Evolutionary conservation across 2,329 filamentous ascomycete species (phyloP).

Genomic region (Calycina marina): DNA sequence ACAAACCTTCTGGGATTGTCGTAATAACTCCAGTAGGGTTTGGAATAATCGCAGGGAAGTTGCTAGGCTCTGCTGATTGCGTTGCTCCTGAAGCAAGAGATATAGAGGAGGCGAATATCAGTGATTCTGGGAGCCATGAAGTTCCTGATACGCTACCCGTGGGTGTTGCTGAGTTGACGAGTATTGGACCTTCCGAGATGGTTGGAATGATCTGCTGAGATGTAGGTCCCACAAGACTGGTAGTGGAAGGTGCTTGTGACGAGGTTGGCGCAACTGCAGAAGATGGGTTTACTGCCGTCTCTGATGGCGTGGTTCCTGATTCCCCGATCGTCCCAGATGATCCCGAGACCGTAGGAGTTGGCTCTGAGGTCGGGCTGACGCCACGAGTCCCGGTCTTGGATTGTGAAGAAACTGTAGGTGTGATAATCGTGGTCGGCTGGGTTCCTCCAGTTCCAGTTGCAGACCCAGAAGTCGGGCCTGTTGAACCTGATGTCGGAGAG

Average conservation of each 20-base stretch:
- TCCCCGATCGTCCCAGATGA: no score
- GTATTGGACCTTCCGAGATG: no score
- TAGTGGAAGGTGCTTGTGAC: no score
- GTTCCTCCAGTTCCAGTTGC: not conserved
- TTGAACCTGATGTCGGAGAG: no score
- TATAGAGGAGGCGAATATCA: slow-evolving; percentile 15
- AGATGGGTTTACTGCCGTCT: slow-evolving; percentile 14
- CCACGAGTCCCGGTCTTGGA: not conserved
- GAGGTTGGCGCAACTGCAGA: slow-evolving; percentile 8
- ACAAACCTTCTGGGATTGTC: slow-evolving; percentile 37
- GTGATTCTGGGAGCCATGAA: slow-evolving; percentile 14
- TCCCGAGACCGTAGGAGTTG: no score
- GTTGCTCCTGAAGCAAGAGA: slow-evolving; percentile 7
- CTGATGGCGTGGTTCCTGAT: slow-evolving; percentile 12
- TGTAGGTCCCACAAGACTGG: no score
- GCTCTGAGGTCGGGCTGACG: no score
- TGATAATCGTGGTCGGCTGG: not conserved
- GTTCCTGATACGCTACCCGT: not conserved
- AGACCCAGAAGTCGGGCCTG: not conserved
- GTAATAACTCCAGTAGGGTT: slow-evolving; percentile 13
- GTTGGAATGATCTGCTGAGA: no score
- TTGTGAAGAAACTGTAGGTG: slow-evolving; percentile 1
- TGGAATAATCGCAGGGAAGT: slow-evolving; percentile 18
- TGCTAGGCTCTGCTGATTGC: slow-evolving; percentile 7
- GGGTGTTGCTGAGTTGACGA: slow-evolving; percentile 1